A percentile compares a stretch with the other conserved stretches of the same genome.
These are phyloP conservation scores for Backusella tuberculispora DNA, from an alignment of 192 early-diverging fungal genomes.

Conservation along the genomic window DNA sequence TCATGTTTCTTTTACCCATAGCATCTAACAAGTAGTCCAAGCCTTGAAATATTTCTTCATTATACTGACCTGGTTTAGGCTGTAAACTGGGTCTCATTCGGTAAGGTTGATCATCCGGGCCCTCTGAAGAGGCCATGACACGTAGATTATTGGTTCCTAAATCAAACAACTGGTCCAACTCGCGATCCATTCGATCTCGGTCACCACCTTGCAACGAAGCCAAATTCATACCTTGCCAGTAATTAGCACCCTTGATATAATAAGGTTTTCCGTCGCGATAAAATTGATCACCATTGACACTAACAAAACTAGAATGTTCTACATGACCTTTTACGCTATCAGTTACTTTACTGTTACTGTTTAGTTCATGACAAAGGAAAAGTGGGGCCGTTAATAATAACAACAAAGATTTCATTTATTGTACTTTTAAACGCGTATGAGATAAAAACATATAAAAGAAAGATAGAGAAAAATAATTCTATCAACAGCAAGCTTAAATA, in stretches of 20 bases:
- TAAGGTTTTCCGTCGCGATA: slow-evolving; percentile 38
- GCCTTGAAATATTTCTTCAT: slow-evolving; percentile 59
- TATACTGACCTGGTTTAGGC: slow-evolving; percentile 54
- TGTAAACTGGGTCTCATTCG: slow-evolving; percentile 66
- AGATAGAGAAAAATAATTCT: background rate
- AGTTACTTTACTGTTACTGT: background rate
- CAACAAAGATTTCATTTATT: background rate
- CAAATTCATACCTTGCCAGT: slow-evolving; percentile 79
- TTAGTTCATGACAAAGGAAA: background rate
- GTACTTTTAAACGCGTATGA: background rate
- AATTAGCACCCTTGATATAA: slow-evolving; percentile 62
- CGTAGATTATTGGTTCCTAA: slow-evolving; percentile 64
- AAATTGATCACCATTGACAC: slow-evolving; percentile 46
- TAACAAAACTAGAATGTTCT: slow-evolving; percentile 41
- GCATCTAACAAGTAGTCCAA: slow-evolving; percentile 67
- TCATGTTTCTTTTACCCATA: slow-evolving; percentile 57
- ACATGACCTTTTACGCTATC: background rate
- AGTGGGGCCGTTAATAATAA: background rate
- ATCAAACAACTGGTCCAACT: slow-evolving; percentile 48
- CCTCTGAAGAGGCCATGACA: slow-evolving; percentile 66
- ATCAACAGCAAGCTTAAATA: no score
- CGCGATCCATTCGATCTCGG: slow-evolving; percentile 53
- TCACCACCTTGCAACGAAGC: slow-evolving; percentile 52
- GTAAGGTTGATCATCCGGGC: slow-evolving; percentile 56
- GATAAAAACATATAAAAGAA: background rate